Evolutionary conservation across 352 stramenopile genomes (phyloP).

Genomic region (Phytophthora fragariae): DNA sequence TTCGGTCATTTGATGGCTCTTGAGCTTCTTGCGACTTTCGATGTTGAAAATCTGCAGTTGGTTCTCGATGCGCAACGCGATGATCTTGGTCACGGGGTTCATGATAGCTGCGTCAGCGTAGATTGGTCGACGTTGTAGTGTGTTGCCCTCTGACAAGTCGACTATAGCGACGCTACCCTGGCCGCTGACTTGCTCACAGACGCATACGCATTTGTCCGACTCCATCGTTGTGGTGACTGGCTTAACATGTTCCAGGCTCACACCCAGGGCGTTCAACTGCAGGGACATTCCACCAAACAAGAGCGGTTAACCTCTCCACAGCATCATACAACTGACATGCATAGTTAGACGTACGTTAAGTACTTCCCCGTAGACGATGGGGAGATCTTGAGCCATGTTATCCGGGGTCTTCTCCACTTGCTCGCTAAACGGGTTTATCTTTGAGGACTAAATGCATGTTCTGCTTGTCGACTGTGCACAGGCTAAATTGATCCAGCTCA

Average conservation of each 20-base stretch:
- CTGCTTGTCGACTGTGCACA: too few species aligned
- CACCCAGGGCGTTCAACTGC: constrained; percentile 77
- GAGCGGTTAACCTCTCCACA: neutral
- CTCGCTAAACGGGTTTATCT: too few species aligned
- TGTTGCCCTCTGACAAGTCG: constrained; percentile 84
- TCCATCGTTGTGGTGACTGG: constrained; percentile 95
- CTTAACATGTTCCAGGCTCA: constrained; percentile 91
- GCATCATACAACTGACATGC: neutral
- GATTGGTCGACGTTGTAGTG: constrained; percentile 93
- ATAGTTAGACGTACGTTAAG: neutral
- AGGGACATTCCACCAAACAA: constrained; percentile 11
- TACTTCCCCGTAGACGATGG: constrained; percentile 1
- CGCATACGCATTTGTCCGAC: constrained; percentile 95
- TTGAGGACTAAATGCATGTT: too few species aligned
- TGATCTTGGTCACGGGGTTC: constrained; percentile 94
- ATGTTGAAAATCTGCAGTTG: constrained; percentile 99
- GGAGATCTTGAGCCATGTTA: neutral
- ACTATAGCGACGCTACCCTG: constrained; percentile 89
- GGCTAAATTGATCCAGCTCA: too few species aligned
- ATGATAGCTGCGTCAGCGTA: constrained; percentile 98
- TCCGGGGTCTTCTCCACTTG: neutral
- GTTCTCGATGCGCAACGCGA: constrained; percentile 75
- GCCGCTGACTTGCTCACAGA: constrained; percentile 89
- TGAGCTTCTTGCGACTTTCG: constrained; percentile 97
- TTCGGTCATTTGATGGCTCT: constrained; percentile 91